Evolutionary conservation across 352 stramenopile species (phyloP).

Genomic region (Globisporangium ultimum): DNA sequence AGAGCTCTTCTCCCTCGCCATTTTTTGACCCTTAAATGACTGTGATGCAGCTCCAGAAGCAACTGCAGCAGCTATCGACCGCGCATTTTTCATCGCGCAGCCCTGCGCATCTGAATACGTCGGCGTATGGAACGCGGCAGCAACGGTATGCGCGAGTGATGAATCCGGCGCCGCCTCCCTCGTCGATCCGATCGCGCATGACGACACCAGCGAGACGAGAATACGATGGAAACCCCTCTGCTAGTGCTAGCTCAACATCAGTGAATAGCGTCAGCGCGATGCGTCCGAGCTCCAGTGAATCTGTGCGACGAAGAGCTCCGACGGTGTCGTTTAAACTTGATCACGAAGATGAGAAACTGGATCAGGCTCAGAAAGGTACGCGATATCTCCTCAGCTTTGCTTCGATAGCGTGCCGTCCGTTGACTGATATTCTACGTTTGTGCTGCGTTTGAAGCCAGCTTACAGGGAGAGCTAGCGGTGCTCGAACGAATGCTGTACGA

Average conservation of each 20-base stretch:
- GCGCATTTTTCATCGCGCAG: slow-evolving; percentile 33
- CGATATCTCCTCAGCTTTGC: neutral
- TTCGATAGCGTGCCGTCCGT: neutral
- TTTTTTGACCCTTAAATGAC: no score
- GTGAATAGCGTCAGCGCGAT: neutral
- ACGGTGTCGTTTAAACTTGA: slow-evolving; percentile 30
- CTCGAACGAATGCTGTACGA: slow-evolving; percentile 40
- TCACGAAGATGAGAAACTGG: slow-evolving; percentile 13
- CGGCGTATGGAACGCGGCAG: neutral
- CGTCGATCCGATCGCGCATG: neutral
- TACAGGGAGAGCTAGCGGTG: slow-evolving; percentile 35
- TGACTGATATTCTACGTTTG: neutral
- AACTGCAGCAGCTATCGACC: slow-evolving; percentile 38
- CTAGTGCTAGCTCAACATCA: slow-evolving; percentile 16
- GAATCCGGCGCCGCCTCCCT: neutral
- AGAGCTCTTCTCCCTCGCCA: no score
- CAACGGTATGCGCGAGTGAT: neutral
- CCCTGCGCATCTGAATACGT: slow-evolving; percentile 11
- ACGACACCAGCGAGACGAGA: neutral
- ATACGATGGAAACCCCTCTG: neutral
- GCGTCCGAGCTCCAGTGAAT: slow-evolving; percentile 10
- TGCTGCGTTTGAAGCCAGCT: slow-evolving; percentile 5
- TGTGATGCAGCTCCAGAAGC: slow-evolving; percentile 23
- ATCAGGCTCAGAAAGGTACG: slow-evolving; percentile 10
- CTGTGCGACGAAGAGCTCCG: slow-evolving; percentile 12